Evolutionary conservation across 2,329 filamentous ascomycete species (phyloP).

Genomic region (Alternaria triticina): DNA sequence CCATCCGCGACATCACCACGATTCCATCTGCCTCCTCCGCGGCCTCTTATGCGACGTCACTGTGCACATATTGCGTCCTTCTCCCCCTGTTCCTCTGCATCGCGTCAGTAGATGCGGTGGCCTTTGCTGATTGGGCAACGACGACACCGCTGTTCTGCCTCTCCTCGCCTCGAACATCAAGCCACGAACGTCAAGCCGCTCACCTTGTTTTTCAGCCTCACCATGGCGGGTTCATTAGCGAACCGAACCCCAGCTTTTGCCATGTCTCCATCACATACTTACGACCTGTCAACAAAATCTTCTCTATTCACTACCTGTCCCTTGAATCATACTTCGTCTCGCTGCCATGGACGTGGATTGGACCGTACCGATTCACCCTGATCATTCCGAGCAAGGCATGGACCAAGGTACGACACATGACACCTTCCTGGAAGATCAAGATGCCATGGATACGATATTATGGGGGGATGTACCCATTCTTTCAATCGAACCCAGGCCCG

Average conservation of each 20-base stretch:
- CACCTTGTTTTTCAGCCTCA: conserved; percentile 13
- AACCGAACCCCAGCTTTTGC: not conserved
- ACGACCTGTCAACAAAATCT: too few relatives aligned
- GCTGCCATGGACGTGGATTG: too few relatives aligned
- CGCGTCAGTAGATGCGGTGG: not conserved
- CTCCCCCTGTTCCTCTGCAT: not conserved
- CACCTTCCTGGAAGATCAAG: too few relatives aligned
- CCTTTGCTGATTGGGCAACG: not conserved
- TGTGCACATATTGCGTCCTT: not conserved
- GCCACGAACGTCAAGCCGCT: not conserved
- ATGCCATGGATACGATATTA: too few relatives aligned
- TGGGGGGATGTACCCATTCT: too few relatives aligned
- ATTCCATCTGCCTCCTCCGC: not conserved
- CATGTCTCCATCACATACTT: not conserved
- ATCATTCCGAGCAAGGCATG: too few relatives aligned
- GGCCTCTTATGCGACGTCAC: not conserved
- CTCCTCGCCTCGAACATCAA: conserved; percentile 5
- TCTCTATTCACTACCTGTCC: too few relatives aligned
- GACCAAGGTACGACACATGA: too few relatives aligned
- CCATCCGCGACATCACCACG: not conserved
- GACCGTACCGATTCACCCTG: too few relatives aligned
- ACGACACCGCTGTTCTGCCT: not conserved
- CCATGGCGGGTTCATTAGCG: not conserved
- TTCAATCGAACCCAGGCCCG: too few relatives aligned
- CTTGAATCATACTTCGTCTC: too few relatives aligned